Evolutionary conservation across 257 asterid species (phyloP).

Genomic region (Nicotiana obtusifolia): DNA sequence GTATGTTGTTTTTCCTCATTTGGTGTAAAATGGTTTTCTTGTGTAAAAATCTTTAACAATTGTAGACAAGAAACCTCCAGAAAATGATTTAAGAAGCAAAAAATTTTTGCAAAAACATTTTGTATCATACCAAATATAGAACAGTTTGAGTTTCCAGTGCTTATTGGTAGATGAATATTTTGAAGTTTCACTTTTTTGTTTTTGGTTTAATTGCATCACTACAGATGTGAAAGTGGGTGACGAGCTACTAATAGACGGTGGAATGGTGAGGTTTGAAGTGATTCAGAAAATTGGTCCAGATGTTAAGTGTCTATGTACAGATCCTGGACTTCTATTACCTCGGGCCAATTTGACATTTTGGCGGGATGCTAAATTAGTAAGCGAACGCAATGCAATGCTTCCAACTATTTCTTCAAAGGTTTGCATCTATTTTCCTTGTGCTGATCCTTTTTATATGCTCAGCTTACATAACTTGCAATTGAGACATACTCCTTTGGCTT

Average conservation of each 20-base stretch:
- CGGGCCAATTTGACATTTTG: slow-evolving; percentile 97
- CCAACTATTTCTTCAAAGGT: slow-evolving; percentile 98
- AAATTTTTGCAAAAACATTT: no score
- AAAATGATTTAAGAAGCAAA: no score
- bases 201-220: slow-evolving; percentile 1
- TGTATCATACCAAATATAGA: no score
- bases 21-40: no score
- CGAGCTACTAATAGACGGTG: slow-evolving; percentile 96
- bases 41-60: no score
- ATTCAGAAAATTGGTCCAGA: slow-evolving; percentile 95
- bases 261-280: slow-evolving; percentile 99
- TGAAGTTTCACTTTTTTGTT: slow-evolving; percentile 7
- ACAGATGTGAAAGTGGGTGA: slow-evolving; percentile 91
- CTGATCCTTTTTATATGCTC: neutral
- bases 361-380: slow-evolving; percentile 91
- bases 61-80: no score
- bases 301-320: slow-evolving; percentile 91
- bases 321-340: slow-evolving; percentile 94
- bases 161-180: neutral
- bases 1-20: no score
- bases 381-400: slow-evolving; percentile 97
- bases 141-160: no score
- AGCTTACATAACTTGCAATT: neutral
- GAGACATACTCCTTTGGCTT: neutral
- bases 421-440: slow-evolving; percentile 11